Evolutionary conservation across 2,329 filamentous ascomycete genomes (phyloP).

Genomic region (Monosporascus cannonballus): DNA sequence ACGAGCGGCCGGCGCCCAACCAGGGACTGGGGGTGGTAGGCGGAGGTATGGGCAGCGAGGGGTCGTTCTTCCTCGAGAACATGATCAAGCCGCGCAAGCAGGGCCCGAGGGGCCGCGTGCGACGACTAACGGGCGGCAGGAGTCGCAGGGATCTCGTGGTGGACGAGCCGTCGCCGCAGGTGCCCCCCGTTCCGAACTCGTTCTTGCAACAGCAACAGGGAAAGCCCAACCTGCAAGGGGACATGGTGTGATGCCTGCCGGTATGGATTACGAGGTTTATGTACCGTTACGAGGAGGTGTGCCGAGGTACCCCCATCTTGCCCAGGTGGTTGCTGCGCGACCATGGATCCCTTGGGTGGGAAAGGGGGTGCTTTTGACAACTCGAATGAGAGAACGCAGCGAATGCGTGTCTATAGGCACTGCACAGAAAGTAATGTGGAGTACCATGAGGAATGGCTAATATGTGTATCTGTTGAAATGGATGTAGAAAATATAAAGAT

Average conservation of each 20-base stretch:
- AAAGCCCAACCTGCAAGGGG: constrained; percentile 14
- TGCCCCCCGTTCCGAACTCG: constrained; percentile 34
- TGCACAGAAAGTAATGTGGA: neutral
- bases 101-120: constrained; percentile 52
- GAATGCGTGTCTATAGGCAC: neutral
- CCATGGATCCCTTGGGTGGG: too few relatives aligned
- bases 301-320: neutral
- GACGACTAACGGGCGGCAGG: constrained; percentile 54
- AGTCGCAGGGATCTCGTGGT: constrained; percentile 6
- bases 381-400: neutral
- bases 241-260: constrained; percentile 7
- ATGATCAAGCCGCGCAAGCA: constrained; percentile 56
- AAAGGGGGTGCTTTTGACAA: too few relatives aligned
- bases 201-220: constrained; percentile 22
- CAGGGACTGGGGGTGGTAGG: constrained; percentile 7
- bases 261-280: constrained; percentile 5
- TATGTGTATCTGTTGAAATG: too few relatives aligned
- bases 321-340: too few relatives aligned
- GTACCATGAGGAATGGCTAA: neutral
- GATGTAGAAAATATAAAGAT: too few relatives aligned
- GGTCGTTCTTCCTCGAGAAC: constrained; percentile 52
- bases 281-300: constrained; percentile 1
- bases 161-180: constrained; percentile 30
- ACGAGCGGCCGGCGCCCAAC: constrained; percentile 35
- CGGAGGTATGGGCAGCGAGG: constrained; percentile 20